Evolutionary conservation across 768 basidiomycete species (phyloP), one percentile per base, ranked within the genome.

Genomic region (Pleurotus platypus): DNA sequence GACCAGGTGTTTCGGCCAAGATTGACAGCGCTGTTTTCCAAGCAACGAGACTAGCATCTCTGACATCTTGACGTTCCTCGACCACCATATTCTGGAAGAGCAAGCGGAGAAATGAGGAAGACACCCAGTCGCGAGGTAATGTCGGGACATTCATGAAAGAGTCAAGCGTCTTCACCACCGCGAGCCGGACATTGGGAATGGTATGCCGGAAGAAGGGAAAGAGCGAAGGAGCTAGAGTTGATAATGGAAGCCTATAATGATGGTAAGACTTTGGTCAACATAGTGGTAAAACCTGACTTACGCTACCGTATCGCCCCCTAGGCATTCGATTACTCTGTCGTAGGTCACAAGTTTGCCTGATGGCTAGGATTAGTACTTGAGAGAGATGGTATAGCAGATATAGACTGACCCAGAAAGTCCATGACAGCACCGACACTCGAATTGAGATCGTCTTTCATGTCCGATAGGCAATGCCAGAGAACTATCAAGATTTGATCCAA

Each of bases 151-250:
- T 75, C 81, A 97, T 89, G 72, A 98, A 95, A 6, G 89, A 88
- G 56, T 86, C 80, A 8, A 98, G 75, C 0, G 94, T 94, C 58
- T 91, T 87, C 46, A 95, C 90, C 2, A 98, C 95, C 2, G 97
- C 89, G 12, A 95, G 79, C 6, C 97, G 92, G 55, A 99, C 97
- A 59, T 88, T 89, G 1, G 90, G 72, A 64, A 99, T 98, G 0
- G 96, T 95, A 70, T 99, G 97, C 15, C 97, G 91, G 74, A 98
- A 95, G 79, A 96, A 98, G 3, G 96, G 92, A 72, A 93, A 98
- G 4, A 96, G 75, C 1, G 89, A 91, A 2, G 90, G 89, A 5
- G 95, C 90, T 56, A 97, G 82, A 2, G 80, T 81, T n/a, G 86
- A 79, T 27, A 98, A 79, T 3, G 93, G 89, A 47, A 87, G 75